These are phyloP conservation scores for Vicia sativa DNA, from an alignment of 306 rosid species.

Conservation along the genomic window DNA sequence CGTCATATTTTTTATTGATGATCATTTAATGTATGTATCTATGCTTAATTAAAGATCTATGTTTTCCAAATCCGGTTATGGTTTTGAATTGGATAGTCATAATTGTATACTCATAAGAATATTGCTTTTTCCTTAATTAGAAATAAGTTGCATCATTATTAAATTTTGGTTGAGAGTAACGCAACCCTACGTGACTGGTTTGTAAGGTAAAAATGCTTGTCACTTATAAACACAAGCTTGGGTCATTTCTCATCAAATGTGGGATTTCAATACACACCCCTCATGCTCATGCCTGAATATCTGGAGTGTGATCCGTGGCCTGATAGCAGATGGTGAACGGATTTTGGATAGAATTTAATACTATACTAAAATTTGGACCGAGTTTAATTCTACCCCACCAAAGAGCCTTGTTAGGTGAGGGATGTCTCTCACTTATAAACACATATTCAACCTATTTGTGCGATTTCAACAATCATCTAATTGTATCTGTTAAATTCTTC, in stretches of 20 bases:
- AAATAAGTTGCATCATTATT: not conserved
- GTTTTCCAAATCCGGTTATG: conserved; percentile 15
- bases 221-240: not conserved
- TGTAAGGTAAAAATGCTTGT: not conserved
- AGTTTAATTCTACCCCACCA: not conserved
- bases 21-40: conserved; percentile 10
- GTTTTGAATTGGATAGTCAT: conserved; percentile 33
- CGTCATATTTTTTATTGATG: not conserved
- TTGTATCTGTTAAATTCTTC: conserved; percentile 1
- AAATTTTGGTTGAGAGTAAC: not conserved
- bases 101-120: conserved; percentile 20
- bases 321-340: not conserved
- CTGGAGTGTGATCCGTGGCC: not conserved
- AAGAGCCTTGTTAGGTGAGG: not conserved
- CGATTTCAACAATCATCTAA: not conserved
- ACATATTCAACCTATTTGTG: not conserved
- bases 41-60: conserved; percentile 6
- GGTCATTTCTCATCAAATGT: not conserved
- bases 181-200: not conserved
- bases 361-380: not conserved
- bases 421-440: not conserved
- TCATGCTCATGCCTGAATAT: not conserved
- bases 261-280: not conserved
- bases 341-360: not conserved
- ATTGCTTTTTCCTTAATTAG: conserved; percentile 4